Evolutionary conservation across 2,329 filamentous ascomycete species (phyloP).

Genomic region (Scedosporium apiospermum): DNA sequence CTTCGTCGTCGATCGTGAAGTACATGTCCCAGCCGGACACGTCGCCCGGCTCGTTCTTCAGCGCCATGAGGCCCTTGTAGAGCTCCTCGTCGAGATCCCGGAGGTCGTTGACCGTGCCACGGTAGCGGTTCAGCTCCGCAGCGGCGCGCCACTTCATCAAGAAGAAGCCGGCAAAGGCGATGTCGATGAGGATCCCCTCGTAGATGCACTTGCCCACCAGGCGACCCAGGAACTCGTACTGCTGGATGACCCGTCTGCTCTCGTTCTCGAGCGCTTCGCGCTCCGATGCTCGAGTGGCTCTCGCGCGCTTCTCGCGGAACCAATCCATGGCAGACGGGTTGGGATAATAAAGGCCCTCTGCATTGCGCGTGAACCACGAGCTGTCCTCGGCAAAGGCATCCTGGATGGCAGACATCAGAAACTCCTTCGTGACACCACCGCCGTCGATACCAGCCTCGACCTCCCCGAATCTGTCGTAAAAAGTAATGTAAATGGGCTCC

Average conservation of each 20-base stretch:
- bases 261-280: neutral
- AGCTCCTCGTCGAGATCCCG: constrained; percentile 84
- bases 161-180: constrained; percentile 91
- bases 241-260: constrained; percentile 46
- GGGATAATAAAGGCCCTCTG: constrained; percentile 74
- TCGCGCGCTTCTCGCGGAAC: constrained; percentile 46
- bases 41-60: constrained; percentile 80
- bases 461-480: constrained; percentile 81
- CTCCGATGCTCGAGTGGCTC: neutral
- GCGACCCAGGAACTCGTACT: constrained; percentile 86
- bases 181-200: constrained; percentile 89
- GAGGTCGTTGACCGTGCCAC: constrained; percentile 89
- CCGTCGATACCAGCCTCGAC: constrained; percentile 92
- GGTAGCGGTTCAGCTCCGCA: constrained; percentile 39
- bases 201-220: constrained; percentile 96
- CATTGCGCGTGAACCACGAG: constrained; percentile 69
- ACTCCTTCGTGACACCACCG: constrained; percentile 95
- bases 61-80: constrained; percentile 71
- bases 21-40: constrained; percentile 63
- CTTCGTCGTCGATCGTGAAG: constrained; percentile 76
- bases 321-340: constrained; percentile 73
- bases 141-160: constrained; percentile 74
- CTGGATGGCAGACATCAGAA: constrained; percentile 77
- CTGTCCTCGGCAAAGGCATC: constrained; percentile 64
- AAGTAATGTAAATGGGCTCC: constrained; percentile 93